Conservation (phyloP, 257 asterid species). For the Nicotiana otophora region DNA sequence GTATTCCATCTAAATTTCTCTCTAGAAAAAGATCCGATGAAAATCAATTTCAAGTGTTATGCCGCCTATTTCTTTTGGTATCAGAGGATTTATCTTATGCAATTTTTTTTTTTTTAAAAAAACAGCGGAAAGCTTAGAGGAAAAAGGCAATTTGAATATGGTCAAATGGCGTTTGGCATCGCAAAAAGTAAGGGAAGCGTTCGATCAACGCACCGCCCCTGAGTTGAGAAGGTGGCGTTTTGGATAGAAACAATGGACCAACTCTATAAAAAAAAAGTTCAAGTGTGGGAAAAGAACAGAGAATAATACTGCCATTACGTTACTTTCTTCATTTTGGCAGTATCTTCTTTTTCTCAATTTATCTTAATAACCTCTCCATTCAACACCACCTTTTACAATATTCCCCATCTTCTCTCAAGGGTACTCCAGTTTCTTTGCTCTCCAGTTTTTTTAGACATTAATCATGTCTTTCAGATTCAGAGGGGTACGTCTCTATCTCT, state of each 20-base stretch:
- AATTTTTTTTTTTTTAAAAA: no score
- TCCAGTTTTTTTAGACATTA: neutral
- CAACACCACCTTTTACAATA: neutral
- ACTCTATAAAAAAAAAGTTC: neutral
- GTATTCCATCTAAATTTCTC: no score
- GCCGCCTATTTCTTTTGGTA: no score
- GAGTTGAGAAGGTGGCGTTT: neutral
- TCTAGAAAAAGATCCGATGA: no score
- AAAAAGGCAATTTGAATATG: no score
- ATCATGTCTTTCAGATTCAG: constrained; percentile 36
- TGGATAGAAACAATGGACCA: neutral
- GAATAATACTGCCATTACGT: neutral
- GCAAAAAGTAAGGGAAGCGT: constrained; percentile 15
- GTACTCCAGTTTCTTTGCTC: neutral
- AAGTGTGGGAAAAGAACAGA: neutral
- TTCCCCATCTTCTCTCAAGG: neutral
- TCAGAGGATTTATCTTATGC: no score
- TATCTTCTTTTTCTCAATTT: constrained; percentile 5
- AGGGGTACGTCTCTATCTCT: constrained; percentile 25
- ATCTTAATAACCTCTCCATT: constrained; percentile 9
- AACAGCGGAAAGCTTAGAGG: no score
- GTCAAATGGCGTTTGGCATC: neutral
- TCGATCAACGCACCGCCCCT: constrained; percentile 22
- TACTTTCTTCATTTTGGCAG: constrained; percentile 13
- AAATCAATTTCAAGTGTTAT: no score